A percentile compares a stretch with the other conserved stretches of the same genome.
These are phyloP conservation scores for Colletotrichum sp. DNA, from an alignment of 2,329 filamentous ascomycete species.

Conservation along the genomic window DNA sequence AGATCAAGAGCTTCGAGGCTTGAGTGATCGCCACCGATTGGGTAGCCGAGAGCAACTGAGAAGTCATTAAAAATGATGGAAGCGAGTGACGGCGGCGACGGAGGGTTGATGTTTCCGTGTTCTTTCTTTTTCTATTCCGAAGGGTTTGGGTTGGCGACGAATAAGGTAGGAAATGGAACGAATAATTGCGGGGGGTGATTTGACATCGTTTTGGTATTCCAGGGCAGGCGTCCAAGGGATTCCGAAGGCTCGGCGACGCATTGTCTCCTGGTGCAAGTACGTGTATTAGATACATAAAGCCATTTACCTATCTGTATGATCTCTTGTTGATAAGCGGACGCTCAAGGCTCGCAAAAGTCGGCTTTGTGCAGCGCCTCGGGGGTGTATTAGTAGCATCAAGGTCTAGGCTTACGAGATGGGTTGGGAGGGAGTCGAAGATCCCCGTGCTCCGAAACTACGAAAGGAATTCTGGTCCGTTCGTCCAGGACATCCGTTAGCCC, in stretches of 20 bases:
- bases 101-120: not conserved
- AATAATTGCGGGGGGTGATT: conserved; percentile 10
- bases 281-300: conserved; percentile 6
- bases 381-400: not conserved
- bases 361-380: not conserved
- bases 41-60: not conserved
- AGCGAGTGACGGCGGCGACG: not conserved
- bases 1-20: conserved; percentile 63
- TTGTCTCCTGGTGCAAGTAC: conserved; percentile 1
- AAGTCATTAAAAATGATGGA: not conserved
- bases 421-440: not conserved
- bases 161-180: conserved; percentile 7
- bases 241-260: not conserved
- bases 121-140: not conserved
- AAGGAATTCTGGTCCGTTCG: not conserved
- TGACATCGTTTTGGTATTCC: not conserved
- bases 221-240: conserved; percentile 11
- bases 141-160: conserved; percentile 9
- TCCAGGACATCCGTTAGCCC: conserved; percentile 8
- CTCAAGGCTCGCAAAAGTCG: not conserved
- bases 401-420: not conserved
- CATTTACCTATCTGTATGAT: not conserved
- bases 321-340: not conserved
- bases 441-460: not conserved
- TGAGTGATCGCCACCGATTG: conserved; percentile 30